phyloP scores from a whole-genome alignment of 2,329 filamentous ascomycete genomes.

The Stachybotrys chartarum region DNA sequence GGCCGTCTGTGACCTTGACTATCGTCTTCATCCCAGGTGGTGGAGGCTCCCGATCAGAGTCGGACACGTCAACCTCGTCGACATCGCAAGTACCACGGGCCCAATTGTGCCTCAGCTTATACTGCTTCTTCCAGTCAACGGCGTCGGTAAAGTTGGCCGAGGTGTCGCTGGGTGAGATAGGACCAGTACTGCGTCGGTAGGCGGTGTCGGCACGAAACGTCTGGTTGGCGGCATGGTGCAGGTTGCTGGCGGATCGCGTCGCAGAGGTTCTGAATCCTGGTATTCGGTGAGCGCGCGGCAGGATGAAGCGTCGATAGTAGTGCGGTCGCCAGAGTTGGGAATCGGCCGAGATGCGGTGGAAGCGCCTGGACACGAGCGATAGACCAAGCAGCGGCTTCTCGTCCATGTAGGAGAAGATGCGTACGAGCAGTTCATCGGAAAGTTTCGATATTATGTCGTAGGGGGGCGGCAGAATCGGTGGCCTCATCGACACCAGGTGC shows the following conservation, averaged over 20 bases:
- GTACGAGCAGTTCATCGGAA: conserved; percentile 82
- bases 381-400: conserved; percentile 58
- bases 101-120: conserved; percentile 89
- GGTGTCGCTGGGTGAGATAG: conserved; percentile 44
- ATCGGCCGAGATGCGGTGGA: conserved; percentile 67
- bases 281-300: conserved; percentile 69
- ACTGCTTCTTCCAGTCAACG: conserved; percentile 82
- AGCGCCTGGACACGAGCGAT: conserved; percentile 64
- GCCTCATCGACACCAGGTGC: neutral
- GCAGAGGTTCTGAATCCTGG: conserved; percentile 50
- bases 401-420: conserved; percentile 72
- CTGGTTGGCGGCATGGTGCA: conserved; percentile 37
- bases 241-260: conserved; percentile 18
- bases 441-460: conserved; percentile 50
- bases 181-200: conserved; percentile 32
- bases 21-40: conserved; percentile 47
- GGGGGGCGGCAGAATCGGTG: neutral
- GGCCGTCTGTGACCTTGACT: conserved; percentile 68
- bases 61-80: conserved; percentile 61
- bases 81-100: conserved; percentile 72
- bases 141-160: conserved; percentile 16
- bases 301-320: conserved; percentile 83
- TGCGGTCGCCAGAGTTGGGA: conserved; percentile 85
- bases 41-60: conserved; percentile 21
- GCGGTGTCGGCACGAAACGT: conserved; percentile 36